phyloP scores from a whole-genome alignment of 2,329 filamentous ascomycete species.

The Juglanconis sp. region DNA sequence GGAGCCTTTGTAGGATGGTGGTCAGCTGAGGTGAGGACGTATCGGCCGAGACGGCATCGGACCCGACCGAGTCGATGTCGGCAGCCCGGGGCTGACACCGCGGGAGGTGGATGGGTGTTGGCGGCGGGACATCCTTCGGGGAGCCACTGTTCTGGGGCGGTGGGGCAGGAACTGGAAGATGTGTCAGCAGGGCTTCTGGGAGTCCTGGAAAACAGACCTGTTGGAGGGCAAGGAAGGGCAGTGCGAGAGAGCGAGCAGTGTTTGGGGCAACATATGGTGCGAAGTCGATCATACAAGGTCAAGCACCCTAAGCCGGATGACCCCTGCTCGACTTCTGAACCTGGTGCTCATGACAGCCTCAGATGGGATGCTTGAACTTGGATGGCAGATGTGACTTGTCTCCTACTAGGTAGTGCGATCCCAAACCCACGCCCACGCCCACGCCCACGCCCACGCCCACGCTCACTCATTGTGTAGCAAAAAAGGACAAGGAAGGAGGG shows the following conservation, averaged over 20 bases:
- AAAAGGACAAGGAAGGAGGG: background rate
- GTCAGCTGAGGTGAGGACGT: constrained; percentile 38
- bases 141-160: constrained; percentile 24
- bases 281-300: constrained; percentile 16
- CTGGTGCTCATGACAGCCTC: background rate
- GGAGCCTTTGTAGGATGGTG: constrained; percentile 49
- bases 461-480: background rate
- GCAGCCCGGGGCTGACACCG: constrained; percentile 32
- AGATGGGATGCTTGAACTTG: background rate
- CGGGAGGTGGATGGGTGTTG: constrained; percentile 54
- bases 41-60: background rate
- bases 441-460: background rate
- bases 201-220: background rate
- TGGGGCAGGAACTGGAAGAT: constrained; percentile 8
- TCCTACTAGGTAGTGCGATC: background rate
- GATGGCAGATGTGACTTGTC: constrained; percentile 1
- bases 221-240: constrained; percentile 7
- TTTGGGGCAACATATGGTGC: constrained; percentile 13
- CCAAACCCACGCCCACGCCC: background rate
- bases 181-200: background rate
- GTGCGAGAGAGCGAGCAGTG: constrained; percentile 2
- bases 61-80: constrained; percentile 9
- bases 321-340: background rate
- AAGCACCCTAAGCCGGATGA: background rate
- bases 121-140: constrained; percentile 52